These are phyloP conservation scores for Guadua angustifolia DNA, from an alignment of 176 grass and related monocot genomes.

Conservation along the genomic window DNA sequence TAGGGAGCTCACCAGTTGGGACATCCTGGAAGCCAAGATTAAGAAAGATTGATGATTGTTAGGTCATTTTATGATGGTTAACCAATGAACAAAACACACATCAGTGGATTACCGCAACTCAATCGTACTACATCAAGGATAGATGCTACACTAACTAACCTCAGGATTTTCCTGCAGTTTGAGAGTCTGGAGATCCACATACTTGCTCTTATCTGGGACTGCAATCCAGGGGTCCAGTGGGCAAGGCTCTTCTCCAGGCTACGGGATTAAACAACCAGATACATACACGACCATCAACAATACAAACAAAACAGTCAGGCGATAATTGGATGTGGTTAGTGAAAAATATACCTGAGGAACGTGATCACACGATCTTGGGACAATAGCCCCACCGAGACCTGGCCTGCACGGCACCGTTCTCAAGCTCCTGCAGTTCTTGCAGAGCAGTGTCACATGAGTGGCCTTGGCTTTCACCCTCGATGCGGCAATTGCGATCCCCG, in stretches of 20 bases:
- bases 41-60: not conserved
- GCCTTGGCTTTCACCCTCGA: constrained; percentile 98
- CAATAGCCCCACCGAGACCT: constrained; percentile 88
- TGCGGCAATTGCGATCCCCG: constrained; percentile 83
- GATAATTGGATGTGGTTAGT: not conserved
- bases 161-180: constrained; percentile 99
- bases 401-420: constrained; percentile 79
- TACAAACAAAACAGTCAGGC: not conserved
- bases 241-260: constrained; percentile 93
- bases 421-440: constrained; percentile 89
- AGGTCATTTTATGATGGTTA: not conserved
- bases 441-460: constrained; percentile 86
- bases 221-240: constrained; percentile 94
- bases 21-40: constrained; percentile 73
- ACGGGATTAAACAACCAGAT: constrained; percentile 10
- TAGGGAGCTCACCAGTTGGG: constrained; percentile 95
- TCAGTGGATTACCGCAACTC: not conserved
- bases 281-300: not conserved
- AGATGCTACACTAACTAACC: constrained; percentile 49
- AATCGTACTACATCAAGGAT: not conserved
- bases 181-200: constrained; percentile 93
- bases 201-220: constrained; percentile 97
- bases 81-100: not conserved
- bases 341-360: constrained; percentile 62
- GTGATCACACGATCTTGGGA: constrained; percentile 86